Base-by-base conservation (phyloP, 352 stramenopile species). In the Globisporangium recalcitrans region DNA sequence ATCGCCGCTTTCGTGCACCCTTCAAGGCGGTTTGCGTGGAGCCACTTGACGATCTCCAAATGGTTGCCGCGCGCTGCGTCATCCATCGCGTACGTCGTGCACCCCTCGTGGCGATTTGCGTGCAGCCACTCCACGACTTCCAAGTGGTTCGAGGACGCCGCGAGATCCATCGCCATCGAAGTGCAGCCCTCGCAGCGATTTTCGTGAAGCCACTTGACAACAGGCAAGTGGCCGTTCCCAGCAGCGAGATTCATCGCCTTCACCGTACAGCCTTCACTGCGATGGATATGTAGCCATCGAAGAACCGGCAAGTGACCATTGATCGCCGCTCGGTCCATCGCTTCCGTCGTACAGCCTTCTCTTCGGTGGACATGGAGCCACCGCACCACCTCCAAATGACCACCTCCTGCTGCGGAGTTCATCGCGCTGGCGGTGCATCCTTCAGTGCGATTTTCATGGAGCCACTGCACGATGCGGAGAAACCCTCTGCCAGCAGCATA, bases 301-400 rank as follows among this genome's bases (percentile, higher is more conserved):
- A 53, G 13, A 34, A 53, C 47, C 22, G 47, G 4, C 3, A 53
- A 24, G 24, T 53, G 24, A 24, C 47, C 47, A 9, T 16, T 22
- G 26, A 53, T 53, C 14, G 47, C 47, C 24, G 47, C 47, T 9
- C 24, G 47, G 11, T 53, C 47, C 47, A 53, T 53, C 11, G 47
- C 47, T n/a, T 53, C 24, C 8, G 47, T 58, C 22, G 52, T 58
- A 22, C 52, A 58, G 7, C 52, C 52, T 32, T 58, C 52, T 4
- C n/a, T 36, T 19, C 52, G 19, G 4, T 58, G 5, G 1, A 2
- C 19, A 4, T 58, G 52, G 0, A 58, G 52, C 52, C 52, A 58
- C n/a, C 32, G n/a, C 27, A 47, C 52, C n/a, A 32, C 32, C 6
- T 58, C 31, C n/a, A 58, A 32, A n/a, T 58, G 52, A 13, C 52